Evolutionary conservation across 106 monocot species (phyloP).

Genomic region (Vanilla planifolia): DNA sequence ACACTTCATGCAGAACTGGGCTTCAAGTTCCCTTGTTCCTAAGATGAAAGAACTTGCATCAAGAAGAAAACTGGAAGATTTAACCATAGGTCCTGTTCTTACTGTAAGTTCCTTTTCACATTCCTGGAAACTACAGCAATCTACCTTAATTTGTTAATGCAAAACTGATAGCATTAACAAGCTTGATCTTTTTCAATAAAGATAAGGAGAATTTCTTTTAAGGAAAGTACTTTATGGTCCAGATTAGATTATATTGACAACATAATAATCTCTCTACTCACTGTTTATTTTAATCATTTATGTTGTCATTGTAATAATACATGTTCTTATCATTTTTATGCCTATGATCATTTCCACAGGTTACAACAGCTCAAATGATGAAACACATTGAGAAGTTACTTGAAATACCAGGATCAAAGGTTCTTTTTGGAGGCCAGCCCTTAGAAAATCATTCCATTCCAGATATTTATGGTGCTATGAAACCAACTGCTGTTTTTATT

Average conservation of each 20-base stretch:
- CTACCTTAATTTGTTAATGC: too few relatives aligned
- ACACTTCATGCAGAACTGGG: slow-evolving; percentile 71
- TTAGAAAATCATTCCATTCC: slow-evolving; percentile 90
- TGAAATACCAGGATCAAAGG: slow-evolving; percentile 80
- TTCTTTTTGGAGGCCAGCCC: slow-evolving; percentile 81
- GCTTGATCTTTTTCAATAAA: too few relatives aligned
- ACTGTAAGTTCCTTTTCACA: slow-evolving; percentile 44
- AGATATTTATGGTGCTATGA: slow-evolving; percentile 78
- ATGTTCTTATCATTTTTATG: too few relatives aligned
- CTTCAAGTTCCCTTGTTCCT: slow-evolving; percentile 50
- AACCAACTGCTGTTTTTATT: slow-evolving; percentile 91
- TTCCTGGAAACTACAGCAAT: too few relatives aligned
- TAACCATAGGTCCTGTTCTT: slow-evolving; percentile 97
- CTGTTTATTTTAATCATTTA: too few relatives aligned
- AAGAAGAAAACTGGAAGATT: slow-evolving; percentile 86
- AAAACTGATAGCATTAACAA: too few relatives aligned
- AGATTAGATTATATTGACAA: too few relatives aligned
- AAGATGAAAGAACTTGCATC: slow-evolving; percentile 76
- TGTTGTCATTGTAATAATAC: too few relatives aligned
- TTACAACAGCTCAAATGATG: slow-evolving; percentile 83
- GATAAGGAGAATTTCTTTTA: too few relatives aligned
- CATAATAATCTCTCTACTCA: too few relatives aligned
- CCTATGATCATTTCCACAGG: slow-evolving; percentile 30
- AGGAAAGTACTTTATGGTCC: too few relatives aligned
- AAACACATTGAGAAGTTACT: slow-evolving; percentile 74